Base-by-base conservation (phyloP, 345 rosid genomes). In the Acer negundo region DNA sequence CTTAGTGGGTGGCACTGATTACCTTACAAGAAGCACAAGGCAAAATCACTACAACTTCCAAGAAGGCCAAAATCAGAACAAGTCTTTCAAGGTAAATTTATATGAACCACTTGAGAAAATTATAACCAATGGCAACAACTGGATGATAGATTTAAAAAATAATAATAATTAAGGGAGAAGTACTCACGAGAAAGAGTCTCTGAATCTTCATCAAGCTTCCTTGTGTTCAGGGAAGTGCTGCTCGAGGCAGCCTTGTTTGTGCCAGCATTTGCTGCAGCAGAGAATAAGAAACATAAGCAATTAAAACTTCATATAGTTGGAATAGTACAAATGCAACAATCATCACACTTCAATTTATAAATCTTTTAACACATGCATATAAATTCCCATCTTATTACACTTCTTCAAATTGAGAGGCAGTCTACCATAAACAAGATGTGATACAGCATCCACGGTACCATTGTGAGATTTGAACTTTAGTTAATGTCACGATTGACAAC, bases 211-310 rank as follows among this genome's bases (percentile, higher is more conserved):
- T 94, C 97, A 75, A 94, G 97, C 89, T 88, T 91, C 87, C 91
- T 94, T 7, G 99, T 96, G 84, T 96, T 96, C 77, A 96, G 70
- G 73, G 98, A 76, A 63, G 99, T 92, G 82, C 97, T 81, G 82
- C 97, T 94, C 10, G 98, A 94, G 42, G 99, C 97, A 2, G 99
- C 95, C 82, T 80, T 96, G 88, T 96, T 96, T 13, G 93, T 77
- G 69, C 97, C 98, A 80, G 92, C 99, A 86, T 81, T 88, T 64
- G 86, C 99, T 94, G 85, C 80, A 87, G 8, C 42, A 78, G 35
- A 68, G 44, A 80, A 53, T 38, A 1, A 66, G 44, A 58, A 62
- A 68, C 20, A 4, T 49, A 47, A 64, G n/a, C 47, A 47, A 62
- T 44, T n/a, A n/a, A 42, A 31, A 64, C 70, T 28, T n/a, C 28